Conservation (phyloP, 1,284 basidiomycete genomes). For the Microbotryum saponariae region DNA sequence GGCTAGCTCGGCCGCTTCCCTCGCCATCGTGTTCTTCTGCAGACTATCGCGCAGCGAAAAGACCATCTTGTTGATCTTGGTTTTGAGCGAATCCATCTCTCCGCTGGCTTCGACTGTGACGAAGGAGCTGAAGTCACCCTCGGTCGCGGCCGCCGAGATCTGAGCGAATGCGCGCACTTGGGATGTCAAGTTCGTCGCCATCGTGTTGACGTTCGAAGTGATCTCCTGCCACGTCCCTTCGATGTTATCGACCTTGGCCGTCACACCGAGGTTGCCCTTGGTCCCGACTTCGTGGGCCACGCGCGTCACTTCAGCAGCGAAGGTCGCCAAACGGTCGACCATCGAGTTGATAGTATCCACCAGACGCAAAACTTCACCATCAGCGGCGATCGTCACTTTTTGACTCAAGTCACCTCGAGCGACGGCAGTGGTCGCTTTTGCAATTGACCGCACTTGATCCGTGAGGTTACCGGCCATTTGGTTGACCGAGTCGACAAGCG, state of each 20-base stretch:
- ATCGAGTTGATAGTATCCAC: slow-evolving; percentile 56
- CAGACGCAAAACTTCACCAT: slow-evolving; percentile 89
- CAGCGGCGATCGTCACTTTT: slow-evolving; percentile 86
- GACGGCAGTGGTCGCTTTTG: slow-evolving; percentile 74
- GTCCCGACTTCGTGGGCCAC: slow-evolving; percentile 87
- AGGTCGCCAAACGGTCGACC: slow-evolving; percentile 35
- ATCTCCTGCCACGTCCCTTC: slow-evolving; percentile 99
- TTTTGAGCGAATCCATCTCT: slow-evolving; percentile 99
- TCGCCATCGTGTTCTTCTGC: slow-evolving; percentile 96
- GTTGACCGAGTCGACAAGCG: slow-evolving; percentile 45
- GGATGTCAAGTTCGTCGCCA: slow-evolving; percentile 81
- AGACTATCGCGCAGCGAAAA: slow-evolving; percentile 94
- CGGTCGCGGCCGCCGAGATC: slow-evolving; percentile 96
- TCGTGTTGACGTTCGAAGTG: slow-evolving; percentile 88
- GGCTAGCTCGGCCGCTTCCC: slow-evolving; percentile 86
- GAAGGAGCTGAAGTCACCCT: slow-evolving; percentile 97
- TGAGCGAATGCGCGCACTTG: slow-evolving; percentile 99
- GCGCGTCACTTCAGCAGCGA: slow-evolving; percentile 53
- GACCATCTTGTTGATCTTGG: slow-evolving; percentile 99
- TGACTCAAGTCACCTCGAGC: slow-evolving; percentile 87
- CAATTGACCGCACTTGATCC: slow-evolving; percentile 53
- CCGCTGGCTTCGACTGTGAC: slow-evolving; percentile 98
- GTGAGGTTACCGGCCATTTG: slow-evolving; percentile 44
- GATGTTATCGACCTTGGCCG: slow-evolving; percentile 92
- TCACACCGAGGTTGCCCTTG: slow-evolving; percentile 91